A percentile compares a stretch with the other conserved stretches of the same genome.
These are phyloP conservation scores for Pseudogymnoascus pannorum DNA, from an alignment of 2,329 filamentous ascomycete genomes.

Conservation along the genomic window DNA sequence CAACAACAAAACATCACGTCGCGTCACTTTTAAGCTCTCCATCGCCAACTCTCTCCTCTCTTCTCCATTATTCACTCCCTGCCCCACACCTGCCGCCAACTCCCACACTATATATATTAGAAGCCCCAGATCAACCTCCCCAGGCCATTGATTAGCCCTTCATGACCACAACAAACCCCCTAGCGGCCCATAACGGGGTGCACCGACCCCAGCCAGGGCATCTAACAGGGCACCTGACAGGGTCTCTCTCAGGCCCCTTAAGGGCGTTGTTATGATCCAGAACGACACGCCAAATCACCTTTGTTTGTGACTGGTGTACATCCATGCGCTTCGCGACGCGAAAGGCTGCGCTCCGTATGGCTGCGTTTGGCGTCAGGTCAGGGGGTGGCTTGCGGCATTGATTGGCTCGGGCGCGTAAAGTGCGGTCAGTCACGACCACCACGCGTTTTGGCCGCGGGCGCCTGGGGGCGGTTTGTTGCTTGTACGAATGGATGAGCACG, in stretches of 20 bases:
- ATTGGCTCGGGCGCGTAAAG: conserved; percentile 3
- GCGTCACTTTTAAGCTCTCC: not conserved
- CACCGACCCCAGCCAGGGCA: not conserved
- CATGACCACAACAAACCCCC: conserved; percentile 3
- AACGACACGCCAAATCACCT: not conserved
- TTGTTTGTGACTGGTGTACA: conserved; percentile 1
- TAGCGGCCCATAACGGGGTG: conserved; percentile 2
- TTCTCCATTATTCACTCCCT: not conserved
- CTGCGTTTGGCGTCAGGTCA: conserved; percentile 7
- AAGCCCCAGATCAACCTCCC: not conserved
- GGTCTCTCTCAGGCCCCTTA: not conserved
- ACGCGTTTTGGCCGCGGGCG: conserved; percentile 1
- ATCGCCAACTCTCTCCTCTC: not conserved
- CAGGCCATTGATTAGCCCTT: not conserved
- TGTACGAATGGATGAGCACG: not conserved
- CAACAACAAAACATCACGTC: conserved; percentile 8
- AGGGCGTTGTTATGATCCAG: conserved; percentile 4
- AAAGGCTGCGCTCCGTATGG: conserved; percentile 1
- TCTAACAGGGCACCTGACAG: not conserved
- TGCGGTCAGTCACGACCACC: conserved; percentile 9
- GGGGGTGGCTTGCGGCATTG: not conserved
- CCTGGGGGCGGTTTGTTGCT: not conserved
- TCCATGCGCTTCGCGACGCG: not conserved
- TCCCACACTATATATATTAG: not conserved
- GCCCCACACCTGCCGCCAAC: not conserved